A percentile compares a stretch with the other conserved stretches of the same genome.
Conservation (phyloP, 768 basidiomycete genomes). For the Xanthoconium stramineum region DNA sequence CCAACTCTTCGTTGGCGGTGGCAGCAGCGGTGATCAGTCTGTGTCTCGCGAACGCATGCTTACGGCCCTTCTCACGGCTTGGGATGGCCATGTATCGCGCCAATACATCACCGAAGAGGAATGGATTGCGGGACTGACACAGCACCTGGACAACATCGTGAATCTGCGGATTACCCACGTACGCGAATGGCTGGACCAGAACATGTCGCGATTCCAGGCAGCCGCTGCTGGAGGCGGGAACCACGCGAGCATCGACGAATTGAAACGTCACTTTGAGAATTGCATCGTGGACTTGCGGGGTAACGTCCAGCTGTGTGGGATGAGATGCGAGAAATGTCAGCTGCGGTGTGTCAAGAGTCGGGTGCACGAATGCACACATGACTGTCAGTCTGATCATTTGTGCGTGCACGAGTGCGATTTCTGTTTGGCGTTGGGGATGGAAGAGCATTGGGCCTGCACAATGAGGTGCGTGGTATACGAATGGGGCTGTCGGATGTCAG, state of each 20-base stretch:
- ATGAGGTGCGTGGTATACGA: conserved; percentile 39
- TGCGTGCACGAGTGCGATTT: conserved; percentile 47
- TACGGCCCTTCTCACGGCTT: conserved; percentile 13
- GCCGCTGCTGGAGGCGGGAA: conserved; percentile 2
- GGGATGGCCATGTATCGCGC: conserved; percentile 19
- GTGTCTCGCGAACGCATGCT: conserved; percentile 14
- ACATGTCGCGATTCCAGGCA: conserved; percentile 44
- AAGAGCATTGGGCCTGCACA: conserved; percentile 37
- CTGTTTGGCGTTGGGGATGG: conserved; percentile 28
- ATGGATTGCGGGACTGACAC: conserved; percentile 40
- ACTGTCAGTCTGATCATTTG: conserved; percentile 48
- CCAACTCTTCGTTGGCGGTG: conserved; percentile 34
- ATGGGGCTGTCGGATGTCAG: not conserved
- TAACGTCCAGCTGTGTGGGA: conserved; percentile 47
- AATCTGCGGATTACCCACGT: conserved; percentile 48
- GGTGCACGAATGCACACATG: conserved; percentile 44
- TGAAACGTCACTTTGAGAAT: conserved; percentile 44
- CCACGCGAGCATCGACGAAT: conserved; percentile 42
- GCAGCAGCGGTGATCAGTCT: conserved; percentile 11
- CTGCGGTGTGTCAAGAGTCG: conserved; percentile 46
- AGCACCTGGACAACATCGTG: conserved; percentile 38
- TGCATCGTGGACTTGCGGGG: conserved; percentile 43
- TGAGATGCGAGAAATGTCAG: conserved; percentile 46
- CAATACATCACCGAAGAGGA: conserved; percentile 22
- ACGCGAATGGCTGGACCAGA: conserved; percentile 47